A percentile compares a stretch with the other conserved stretches of the same genome.
Conservation (phyloP, 306 rosid genomes). For the Arachis stenosperma region DNA sequence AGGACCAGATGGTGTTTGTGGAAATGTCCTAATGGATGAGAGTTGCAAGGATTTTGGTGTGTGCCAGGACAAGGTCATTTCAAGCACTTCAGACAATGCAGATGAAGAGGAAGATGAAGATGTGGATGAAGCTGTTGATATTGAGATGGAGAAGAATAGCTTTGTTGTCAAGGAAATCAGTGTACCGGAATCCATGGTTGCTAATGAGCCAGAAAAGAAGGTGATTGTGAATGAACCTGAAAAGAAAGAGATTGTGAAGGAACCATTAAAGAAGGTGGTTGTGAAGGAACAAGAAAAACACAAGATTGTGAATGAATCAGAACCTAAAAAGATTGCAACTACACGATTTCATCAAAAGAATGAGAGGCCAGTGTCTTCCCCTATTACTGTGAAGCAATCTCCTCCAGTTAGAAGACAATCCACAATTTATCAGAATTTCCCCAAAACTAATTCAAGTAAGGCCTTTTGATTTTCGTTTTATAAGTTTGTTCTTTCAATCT, state of each 20-base stretch:
- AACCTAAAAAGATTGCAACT: slow-evolving; percentile 35
- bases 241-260: slow-evolving; percentile 11
- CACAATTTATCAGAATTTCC: slow-evolving; percentile 38
- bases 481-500: background rate
- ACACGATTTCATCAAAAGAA: slow-evolving; percentile 39
- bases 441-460: slow-evolving; percentile 55
- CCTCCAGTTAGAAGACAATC: slow-evolving; percentile 51
- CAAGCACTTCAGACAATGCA: slow-evolving; percentile 39
- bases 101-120: slow-evolving; percentile 32
- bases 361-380: slow-evolving; percentile 38
- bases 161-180: slow-evolving; percentile 57
- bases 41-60: slow-evolving; percentile 58
- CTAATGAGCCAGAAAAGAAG: slow-evolving; percentile 17
- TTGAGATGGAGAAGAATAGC: slow-evolving; percentile 49
- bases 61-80: slow-evolving; percentile 54
- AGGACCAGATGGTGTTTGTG: slow-evolving; percentile 29
- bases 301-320: slow-evolving; percentile 37
- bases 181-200: slow-evolving; percentile 35
- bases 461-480: background rate
- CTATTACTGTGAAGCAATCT: slow-evolving; percentile 48
- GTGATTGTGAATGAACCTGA: slow-evolving; percentile 29
- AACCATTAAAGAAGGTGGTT: slow-evolving; percentile 13
- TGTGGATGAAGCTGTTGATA: slow-evolving; percentile 39
- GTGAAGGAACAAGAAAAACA: background rate
- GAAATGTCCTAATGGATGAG: slow-evolving; percentile 44